Conservation (phyloP, 257 asterid species). For the Oldenlandia corymbosa region DNA sequence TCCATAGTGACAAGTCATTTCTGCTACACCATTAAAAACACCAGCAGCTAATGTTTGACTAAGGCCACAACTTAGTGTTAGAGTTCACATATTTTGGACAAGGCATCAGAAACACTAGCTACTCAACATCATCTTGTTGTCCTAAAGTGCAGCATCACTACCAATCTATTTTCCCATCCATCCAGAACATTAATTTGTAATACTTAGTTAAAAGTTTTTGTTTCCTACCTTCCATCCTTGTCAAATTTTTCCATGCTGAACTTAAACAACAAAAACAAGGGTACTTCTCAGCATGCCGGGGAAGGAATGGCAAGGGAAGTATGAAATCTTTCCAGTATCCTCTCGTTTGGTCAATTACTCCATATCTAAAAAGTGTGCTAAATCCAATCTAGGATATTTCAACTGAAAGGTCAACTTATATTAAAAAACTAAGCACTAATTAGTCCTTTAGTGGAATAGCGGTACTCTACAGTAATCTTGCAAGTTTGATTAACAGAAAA, state of each 20-base stretch:
- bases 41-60: slow-evolving; percentile 3
- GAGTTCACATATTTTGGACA: not conserved
- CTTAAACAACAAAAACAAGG: not conserved
- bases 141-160: not conserved
- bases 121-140: not conserved
- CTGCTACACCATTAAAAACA: slow-evolving; percentile 1
- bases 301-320: slow-evolving; percentile 14
- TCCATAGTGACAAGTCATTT: not conserved
- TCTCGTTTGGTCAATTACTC: not conserved
- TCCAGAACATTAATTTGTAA: not conserved
- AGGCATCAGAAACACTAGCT: not conserved
- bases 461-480: not conserved
- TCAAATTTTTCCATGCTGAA: not conserved
- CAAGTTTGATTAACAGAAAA: not conserved
- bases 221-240: not conserved
- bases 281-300: slow-evolving; percentile 11
- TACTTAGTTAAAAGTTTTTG: not conserved
- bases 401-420: slow-evolving; percentile 1
- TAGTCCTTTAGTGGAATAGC: not conserved
- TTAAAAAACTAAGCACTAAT: not conserved
- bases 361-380: not conserved
- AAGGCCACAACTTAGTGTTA: not conserved
- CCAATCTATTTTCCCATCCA: not conserved
- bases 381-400: slow-evolving; percentile 1
- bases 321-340: not conserved